These are phyloP conservation scores for Musa troglodytarum DNA, from an alignment of 176 grass and related monocot genomes.

Conservation along the genomic window DNA sequence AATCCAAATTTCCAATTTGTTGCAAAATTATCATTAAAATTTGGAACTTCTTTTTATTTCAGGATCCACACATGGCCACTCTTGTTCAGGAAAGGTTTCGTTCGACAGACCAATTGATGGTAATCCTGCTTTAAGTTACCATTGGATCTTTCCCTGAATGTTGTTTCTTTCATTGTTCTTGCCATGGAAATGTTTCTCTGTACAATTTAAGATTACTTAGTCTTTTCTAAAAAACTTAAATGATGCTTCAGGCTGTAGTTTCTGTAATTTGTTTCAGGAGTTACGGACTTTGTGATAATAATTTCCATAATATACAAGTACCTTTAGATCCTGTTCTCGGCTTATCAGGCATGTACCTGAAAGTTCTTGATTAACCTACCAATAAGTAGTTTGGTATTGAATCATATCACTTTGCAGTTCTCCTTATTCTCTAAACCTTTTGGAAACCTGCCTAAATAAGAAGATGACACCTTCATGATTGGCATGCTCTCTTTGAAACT, in stretches of 20 bases:
- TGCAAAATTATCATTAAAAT: neutral
- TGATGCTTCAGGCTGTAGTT: neutral
- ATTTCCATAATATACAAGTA: no score
- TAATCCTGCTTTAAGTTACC: conserved; percentile 21
- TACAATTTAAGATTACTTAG: neutral
- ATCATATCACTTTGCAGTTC: no score
- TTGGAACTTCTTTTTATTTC: conserved; percentile 3
- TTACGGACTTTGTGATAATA: no score
- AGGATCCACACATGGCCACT: conserved; percentile 78
- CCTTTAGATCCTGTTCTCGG: no score
- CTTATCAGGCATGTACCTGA: no score
- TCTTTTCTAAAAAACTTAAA: neutral
- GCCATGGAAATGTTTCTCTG: neutral
- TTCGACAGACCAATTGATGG: conserved; percentile 58
- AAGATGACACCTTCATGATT: no score
- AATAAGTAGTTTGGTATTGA: no score
- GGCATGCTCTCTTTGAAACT: no score
- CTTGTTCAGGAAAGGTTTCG: conserved; percentile 80
- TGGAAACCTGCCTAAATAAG: no score
- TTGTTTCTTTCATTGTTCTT: conserved; percentile 9
- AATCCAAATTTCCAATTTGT: neutral
- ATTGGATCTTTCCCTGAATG: neutral
- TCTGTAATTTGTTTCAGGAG: neutral
- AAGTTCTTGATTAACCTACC: no score
- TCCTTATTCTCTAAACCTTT: no score